A percentile compares a stretch with the other conserved stretches of the same genome.
These are phyloP conservation scores for Phytophthora nicotianae DNA, from an alignment of 352 stramenopile genomes.

Conservation along the genomic window DNA sequence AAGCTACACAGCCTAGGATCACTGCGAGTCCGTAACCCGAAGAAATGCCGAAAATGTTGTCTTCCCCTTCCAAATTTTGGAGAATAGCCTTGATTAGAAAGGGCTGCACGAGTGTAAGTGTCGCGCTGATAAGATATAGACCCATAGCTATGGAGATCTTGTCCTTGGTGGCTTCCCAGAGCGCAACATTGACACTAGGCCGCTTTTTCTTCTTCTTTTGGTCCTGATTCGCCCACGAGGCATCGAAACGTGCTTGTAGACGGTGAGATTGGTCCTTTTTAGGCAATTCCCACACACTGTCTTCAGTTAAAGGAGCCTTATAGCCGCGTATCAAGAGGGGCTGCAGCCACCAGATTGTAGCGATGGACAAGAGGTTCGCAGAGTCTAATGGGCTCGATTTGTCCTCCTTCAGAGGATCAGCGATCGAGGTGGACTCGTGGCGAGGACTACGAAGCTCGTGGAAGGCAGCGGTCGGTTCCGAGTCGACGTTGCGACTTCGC, in stretches of 20 bases:
- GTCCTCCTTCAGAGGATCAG: neutral
- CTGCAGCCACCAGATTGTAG: conserved; percentile 63
- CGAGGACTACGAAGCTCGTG: conserved; percentile 10
- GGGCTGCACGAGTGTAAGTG: conserved; percentile 35
- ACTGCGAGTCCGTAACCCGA: conserved; percentile 56
- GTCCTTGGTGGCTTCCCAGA: conserved; percentile 51
- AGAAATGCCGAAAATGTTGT: conserved; percentile 48
- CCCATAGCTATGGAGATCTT: conserved; percentile 40
- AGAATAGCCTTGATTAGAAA: conserved; percentile 71
- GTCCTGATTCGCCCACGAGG: conserved; percentile 37
- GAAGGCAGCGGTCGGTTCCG: neutral
- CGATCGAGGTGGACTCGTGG: neutral
- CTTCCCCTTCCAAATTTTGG: conserved; percentile 41
- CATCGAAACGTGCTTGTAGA: conserved; percentile 52
- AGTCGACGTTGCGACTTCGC: neutral
- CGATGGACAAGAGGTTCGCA: conserved; percentile 45
- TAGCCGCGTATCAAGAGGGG: conserved; percentile 46
- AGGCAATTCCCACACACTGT: conserved; percentile 50
- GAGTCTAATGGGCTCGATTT: conserved; percentile 36
- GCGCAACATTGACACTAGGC: conserved; percentile 43
- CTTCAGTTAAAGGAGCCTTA: conserved; percentile 37
- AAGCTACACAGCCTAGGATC: conserved; percentile 40
- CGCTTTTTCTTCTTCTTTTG: conserved; percentile 10
- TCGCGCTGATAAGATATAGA: conserved; percentile 45
- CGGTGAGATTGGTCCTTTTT: conserved; percentile 38